Percentiles rank a stretch among this genome's conserved stretches.
Evolutionary conservation across 768 basidiomycete genomes (phyloP).

Genomic region (Pleurotus tuoliensis): DNA sequence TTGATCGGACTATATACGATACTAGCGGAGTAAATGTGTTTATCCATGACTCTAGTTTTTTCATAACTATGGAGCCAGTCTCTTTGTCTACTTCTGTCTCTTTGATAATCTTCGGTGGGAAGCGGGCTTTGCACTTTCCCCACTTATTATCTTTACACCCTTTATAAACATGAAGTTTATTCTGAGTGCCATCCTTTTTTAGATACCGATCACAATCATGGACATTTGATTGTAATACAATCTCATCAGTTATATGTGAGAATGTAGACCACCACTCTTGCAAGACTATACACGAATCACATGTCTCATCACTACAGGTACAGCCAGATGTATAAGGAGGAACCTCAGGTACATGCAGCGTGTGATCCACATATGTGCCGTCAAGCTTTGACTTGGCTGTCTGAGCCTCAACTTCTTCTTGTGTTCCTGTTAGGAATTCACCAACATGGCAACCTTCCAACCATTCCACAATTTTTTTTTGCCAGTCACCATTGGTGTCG

Average conservation of each 20-base stretch:
- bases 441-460: conserved; percentile 21
- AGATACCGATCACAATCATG: background rate
- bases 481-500: background rate
- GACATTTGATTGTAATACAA: conserved; percentile 12
- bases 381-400: background rate
- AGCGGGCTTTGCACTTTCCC: conserved; percentile 26
- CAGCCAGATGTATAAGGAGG: conserved; percentile 17
- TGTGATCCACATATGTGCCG: conserved; percentile 17
- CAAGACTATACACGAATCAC: conserved; percentile 3
- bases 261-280: conserved; percentile 17
- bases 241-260: conserved; percentile 20
- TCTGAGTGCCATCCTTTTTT: conserved; percentile 3
- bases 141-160: conserved; percentile 24
- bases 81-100: conserved; percentile 23
- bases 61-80: conserved; percentile 18
- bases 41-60: background rate
- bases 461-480: conserved; percentile 17
- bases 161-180: conserved; percentile 8
- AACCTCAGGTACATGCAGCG: conserved; percentile 16
- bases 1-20: background rate
- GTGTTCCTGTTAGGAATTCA: conserved; percentile 24
- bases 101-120: conserved; percentile 21
- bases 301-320: conserved; percentile 4
- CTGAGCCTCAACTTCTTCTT: conserved; percentile 17
- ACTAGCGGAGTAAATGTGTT: conserved; percentile 1